Base-by-base conservation (phyloP, 2,329 filamentous ascomycete genomes). In the Aspergillus amoenus region DNA sequence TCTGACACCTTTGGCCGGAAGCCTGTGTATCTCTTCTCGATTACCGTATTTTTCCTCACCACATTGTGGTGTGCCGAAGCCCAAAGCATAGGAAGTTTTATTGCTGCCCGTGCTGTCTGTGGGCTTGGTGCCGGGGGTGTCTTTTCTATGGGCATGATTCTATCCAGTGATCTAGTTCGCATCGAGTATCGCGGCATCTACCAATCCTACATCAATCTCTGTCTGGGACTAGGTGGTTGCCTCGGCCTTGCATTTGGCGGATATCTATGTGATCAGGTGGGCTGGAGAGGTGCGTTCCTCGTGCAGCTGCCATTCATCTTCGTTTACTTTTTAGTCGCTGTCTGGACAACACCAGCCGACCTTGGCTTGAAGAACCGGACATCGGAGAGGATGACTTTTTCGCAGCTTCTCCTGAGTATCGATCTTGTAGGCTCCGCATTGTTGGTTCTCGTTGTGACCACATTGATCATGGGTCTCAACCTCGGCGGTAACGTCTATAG, bases 1-100 rank as follows among this genome's bases (percentile, higher is more conserved):
- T 91, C 88, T 2, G 90, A 93, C 72, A 86, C 87, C 0, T 75
- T 92, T 57, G 89, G 90, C 11, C 79, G 89, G 44, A 89, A 87
- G 63, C 80, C 81, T 18, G 80, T 89, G 0, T 91, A 90, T 64
- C 72, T 92, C 3, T 80, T 82, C 39, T 82, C 84, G 1, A 79
- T 89, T 52, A 66, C 74, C 4, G 74, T 90, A 41, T 90, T 93
- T 63, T 75, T 84, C 32, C 55, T 83, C 2, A 86, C 86, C 0
- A 92, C 88, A 0, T 72, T 82, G 15, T 90, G 88, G 85, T 93
- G 90, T 72, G 88, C 83, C 0, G 71, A 86, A 6, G 89, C 89
- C 0, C 80, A 81, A 58, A 88, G 81, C 64, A 91, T 93, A 68
- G 82, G 81, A 24, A 85, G 82, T 63, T 91, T 93, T 65, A 90